A percentile compares a stretch with the other conserved stretches of the same genome.
These are phyloP conservation scores for Alternaria ventricosa DNA, from an alignment of 2,329 filamentous ascomycete genomes.

Conservation along the genomic window DNA sequence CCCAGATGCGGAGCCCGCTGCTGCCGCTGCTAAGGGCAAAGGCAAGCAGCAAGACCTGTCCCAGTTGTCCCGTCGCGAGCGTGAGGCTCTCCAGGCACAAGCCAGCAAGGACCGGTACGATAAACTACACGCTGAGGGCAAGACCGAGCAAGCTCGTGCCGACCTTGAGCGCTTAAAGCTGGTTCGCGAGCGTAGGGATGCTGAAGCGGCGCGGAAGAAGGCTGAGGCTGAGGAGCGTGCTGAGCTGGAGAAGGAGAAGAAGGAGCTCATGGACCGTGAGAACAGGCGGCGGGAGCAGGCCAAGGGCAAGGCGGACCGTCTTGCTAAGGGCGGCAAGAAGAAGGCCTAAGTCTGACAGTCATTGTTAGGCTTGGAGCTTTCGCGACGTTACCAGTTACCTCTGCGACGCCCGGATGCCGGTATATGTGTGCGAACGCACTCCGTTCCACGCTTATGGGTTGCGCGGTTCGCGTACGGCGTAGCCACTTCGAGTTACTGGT, in stretches of 20 bases:
- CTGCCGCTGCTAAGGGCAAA: constrained; percentile 62
- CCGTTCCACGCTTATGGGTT: constrained; percentile 25
- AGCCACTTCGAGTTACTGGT: neutral
- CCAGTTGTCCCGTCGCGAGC: constrained; percentile 70
- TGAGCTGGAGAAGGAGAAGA: constrained; percentile 63
- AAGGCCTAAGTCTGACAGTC: constrained; percentile 23
- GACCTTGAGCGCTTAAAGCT: constrained; percentile 83
- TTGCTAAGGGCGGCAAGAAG: constrained; percentile 50
- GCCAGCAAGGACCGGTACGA: constrained; percentile 89
- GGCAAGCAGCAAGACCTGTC: constrained; percentile 59
- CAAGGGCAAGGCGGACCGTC: constrained; percentile 54
- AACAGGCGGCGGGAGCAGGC: constrained; percentile 57
- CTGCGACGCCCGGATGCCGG: neutral
- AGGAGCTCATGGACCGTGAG: constrained; percentile 56
- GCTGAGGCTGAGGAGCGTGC: constrained; percentile 63
- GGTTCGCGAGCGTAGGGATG: constrained; percentile 85
- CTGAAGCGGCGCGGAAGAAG: constrained; percentile 81
- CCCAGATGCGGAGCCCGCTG: constrained; percentile 57
- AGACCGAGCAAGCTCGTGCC: constrained; percentile 93
- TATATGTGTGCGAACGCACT: constrained; percentile 19
- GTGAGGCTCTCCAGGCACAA: constrained; percentile 83
- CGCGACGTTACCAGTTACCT: neutral
- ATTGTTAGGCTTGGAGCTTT: neutral
- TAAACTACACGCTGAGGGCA: constrained; percentile 91
- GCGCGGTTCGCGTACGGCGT: constrained; percentile 31